phyloP scores from a whole-genome alignment of 73 alveolate species.

The Effrenium voratum region DNA sequence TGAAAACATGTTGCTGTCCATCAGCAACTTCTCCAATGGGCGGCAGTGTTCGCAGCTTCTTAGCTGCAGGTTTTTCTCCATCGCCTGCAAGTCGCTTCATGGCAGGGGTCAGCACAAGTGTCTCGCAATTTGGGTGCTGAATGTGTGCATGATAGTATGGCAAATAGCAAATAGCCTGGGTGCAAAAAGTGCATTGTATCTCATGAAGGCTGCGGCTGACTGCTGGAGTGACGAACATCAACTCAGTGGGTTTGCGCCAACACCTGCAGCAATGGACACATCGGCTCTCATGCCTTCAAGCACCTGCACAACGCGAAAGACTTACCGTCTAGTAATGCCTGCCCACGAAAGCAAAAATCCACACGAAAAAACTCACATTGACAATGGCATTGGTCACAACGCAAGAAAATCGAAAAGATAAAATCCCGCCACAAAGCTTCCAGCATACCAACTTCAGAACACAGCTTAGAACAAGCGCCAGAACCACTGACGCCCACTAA shows the following conservation, averaged over 20 bases:
- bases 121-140: neutral
- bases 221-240: slow-evolving; percentile 3
- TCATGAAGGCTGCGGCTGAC: slow-evolving; percentile 5
- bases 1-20: neutral
- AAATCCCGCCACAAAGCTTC: too few species aligned
- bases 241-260: slow-evolving; percentile 20
- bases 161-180: neutral
- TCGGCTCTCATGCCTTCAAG: neutral
- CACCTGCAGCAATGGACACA: neutral
- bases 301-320: slow-evolving; percentile 24
- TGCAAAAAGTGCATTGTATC: neutral
- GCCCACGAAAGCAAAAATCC: too few species aligned
- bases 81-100: slow-evolving; percentile 3
- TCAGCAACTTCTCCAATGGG: neutral
- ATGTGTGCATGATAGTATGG: neutral
- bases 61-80: neutral
- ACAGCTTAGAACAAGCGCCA: too few species aligned
- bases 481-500: too few species aligned
- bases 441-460: too few species aligned
- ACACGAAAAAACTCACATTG: too few species aligned
- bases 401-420: too few species aligned
- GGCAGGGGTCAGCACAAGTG: neutral
- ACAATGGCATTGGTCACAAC: too few species aligned
- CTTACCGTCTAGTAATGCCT: too few species aligned
- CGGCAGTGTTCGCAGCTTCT: neutral